Evolutionary conservation across 2,329 filamentous ascomycete species (phyloP).

Genomic region (Diplodia mutila): DNA sequence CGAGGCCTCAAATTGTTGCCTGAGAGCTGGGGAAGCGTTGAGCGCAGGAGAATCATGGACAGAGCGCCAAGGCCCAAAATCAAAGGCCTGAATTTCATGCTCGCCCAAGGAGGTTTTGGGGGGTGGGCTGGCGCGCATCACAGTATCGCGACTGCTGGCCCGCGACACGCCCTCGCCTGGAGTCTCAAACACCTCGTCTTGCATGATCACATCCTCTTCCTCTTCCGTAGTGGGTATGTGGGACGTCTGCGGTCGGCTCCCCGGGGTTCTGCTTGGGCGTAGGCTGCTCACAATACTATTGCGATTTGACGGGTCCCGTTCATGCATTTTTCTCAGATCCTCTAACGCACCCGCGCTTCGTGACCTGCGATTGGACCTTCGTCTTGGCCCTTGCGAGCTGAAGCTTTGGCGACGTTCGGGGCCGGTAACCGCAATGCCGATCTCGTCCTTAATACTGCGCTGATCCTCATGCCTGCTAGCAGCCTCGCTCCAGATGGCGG

Average conservation of each 20-base stretch:
- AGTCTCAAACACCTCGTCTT: slow-evolving; percentile 14
- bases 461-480: slow-evolving; percentile 38
- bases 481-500: slow-evolving; percentile 32
- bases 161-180: slow-evolving; percentile 3
- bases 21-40: slow-evolving; percentile 18
- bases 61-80: slow-evolving; percentile 40
- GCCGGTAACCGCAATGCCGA: slow-evolving; percentile 43
- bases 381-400: slow-evolving; percentile 27
- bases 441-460: slow-evolving; percentile 35
- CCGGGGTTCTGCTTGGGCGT: slow-evolving; percentile 31
- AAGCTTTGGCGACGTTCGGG: slow-evolving; percentile 30
- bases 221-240: slow-evolving; percentile 15
- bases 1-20: slow-evolving; percentile 17
- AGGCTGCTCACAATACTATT: slow-evolving; percentile 42
- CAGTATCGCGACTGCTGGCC: background rate
- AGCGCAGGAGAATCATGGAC: slow-evolving; percentile 27
- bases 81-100: slow-evolving; percentile 39
- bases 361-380: slow-evolving; percentile 37
- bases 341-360: slow-evolving; percentile 44
- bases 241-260: slow-evolving; percentile 8
- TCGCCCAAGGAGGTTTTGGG: background rate
- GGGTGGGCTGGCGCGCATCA: background rate
- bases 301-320: slow-evolving; percentile 32
- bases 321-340: slow-evolving; percentile 35
- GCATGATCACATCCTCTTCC: slow-evolving; percentile 32